Evolutionary conservation across 176 grass and related monocot genomes (phyloP).

Genomic region (Eragrostis nindensis): DNA sequence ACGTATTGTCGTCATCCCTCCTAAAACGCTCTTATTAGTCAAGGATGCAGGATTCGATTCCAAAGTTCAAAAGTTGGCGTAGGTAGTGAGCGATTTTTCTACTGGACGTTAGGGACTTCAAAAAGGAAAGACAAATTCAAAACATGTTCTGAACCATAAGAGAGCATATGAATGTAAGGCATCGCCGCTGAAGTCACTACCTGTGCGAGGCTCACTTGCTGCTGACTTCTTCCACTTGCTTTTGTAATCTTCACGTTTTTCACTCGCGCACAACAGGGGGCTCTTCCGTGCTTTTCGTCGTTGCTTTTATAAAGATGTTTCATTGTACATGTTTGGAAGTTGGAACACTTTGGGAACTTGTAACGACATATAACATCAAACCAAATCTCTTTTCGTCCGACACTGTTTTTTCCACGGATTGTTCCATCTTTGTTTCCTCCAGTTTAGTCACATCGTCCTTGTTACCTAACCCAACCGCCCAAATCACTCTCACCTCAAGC

Average conservation of each 20-base stretch:
- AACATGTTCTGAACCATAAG: not conserved
- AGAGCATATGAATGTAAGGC: not conserved
- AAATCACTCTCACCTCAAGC: conserved; percentile 1
- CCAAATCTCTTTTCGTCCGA: conserved; percentile 5
- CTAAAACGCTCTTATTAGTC: not conserved
- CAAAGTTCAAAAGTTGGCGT: not conserved
- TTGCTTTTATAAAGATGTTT: conserved; percentile 14
- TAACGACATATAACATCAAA: conserved; percentile 19
- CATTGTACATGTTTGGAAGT: not conserved
- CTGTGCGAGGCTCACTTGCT: not conserved
- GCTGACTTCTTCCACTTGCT: not conserved
- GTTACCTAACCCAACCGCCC: conserved; percentile 17
- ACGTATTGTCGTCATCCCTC: not conserved
- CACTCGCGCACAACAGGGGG: too few species aligned
- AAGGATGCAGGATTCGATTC: not conserved
- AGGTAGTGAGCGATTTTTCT: not conserved
- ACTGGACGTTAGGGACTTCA: too few species aligned
- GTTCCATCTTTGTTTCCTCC: not conserved
- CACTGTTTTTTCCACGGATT: not conserved
- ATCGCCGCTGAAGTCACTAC: not conserved
- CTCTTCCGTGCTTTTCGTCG: not conserved
- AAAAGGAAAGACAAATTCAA: not conserved
- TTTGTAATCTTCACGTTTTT: not conserved
- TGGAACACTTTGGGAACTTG: not conserved
- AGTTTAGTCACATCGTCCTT: not conserved